Base-by-base conservation (phyloP, 169 alveolate genomes). In the Cryptosporidium ubiquitum region DNA sequence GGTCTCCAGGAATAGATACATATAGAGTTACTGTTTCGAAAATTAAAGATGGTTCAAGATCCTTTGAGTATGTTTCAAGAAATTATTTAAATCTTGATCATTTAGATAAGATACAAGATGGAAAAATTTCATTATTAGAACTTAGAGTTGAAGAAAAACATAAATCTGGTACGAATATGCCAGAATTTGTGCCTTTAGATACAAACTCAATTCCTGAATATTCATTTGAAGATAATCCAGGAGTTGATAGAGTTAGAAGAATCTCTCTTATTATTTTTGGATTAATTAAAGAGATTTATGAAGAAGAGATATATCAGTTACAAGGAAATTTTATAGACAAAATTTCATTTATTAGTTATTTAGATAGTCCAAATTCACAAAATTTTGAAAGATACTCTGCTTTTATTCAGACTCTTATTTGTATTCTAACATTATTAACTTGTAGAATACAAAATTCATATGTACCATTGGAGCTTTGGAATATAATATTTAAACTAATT, bases 1-100 rank as follows among this genome's bases (percentile, higher is more conserved):
- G 89, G 89, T 79, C 89, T 79, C 89, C 89, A 23, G 75, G 89
- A 44, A 61, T 79, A 61, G 89, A 79, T 79, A 18, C 66, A n/a
- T 79, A 79, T 61, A 79, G 69, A 49, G 37, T 18, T 5, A 5
- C 58, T 1, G 85, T 18, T 23, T 69, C 61, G 26, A 33, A 29
- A 40, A 23, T 26, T 0, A 69, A 69, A 20, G 20, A 35, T 69
- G 68, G 68, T 5, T 51, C 61, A 35, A 33, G 68, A 23, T 18
- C 60, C 10, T 14, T 73, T 58, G 85, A 73, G 44, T 73, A 73
- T 29, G 9, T 51, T 7, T 29, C 68, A 33, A 73, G 85, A 55
- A 52, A 55, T 40, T 73, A 73, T 26, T 33, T 73, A 51, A 58
- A 73, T 52, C 51, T 73, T 4, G 52, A 37, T 31, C 29, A 55